phyloP scores from a whole-genome alignment of 768 basidiomycete genomes.

The Naganishia vishniacii region DNA sequence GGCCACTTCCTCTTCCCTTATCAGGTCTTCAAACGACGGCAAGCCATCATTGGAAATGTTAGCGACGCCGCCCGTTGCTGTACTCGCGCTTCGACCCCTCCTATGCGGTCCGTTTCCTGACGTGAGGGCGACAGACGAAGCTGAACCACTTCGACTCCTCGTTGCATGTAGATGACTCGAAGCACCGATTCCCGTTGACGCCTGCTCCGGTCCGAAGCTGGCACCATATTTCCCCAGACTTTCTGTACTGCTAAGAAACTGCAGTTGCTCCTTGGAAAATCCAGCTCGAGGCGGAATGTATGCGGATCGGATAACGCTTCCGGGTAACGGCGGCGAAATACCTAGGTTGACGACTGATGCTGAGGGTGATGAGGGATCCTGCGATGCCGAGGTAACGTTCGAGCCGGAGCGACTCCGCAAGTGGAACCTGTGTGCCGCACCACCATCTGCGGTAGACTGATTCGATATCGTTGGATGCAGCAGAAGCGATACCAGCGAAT shows the following conservation, averaged over 20 bases:
- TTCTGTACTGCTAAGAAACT: constrained; percentile 27
- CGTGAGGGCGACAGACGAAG: not conserved
- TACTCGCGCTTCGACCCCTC: not conserved
- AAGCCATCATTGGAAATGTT: not conserved
- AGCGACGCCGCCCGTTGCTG: not conserved
- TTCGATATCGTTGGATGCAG: constrained; percentile 14
- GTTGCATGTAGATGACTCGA: not conserved
- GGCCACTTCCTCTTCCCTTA: constrained; percentile 10
- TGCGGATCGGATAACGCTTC: constrained; percentile 18
- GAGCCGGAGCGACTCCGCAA: not conserved
- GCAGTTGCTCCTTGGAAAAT: constrained; percentile 20
- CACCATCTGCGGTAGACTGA: not conserved
- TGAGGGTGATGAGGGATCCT: constrained; percentile 12
- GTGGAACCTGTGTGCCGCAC: not conserved
- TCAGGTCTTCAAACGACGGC: constrained; percentile 15
- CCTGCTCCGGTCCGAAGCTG: constrained; percentile 2
- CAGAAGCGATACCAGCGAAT: constrained; percentile 20
- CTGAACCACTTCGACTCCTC: constrained; percentile 13
- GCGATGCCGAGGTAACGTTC: not conserved
- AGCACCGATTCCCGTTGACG: not conserved
- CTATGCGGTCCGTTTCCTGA: not conserved
- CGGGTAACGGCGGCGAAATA: constrained; percentile 24
- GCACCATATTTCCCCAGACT: constrained; percentile 27
- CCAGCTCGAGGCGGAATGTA: constrained; percentile 22
- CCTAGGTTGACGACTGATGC: constrained; percentile 19